Base-by-base conservation (phyloP, 2,329 filamentous ascomycete species). In the Talaromyces sp. region DNA sequence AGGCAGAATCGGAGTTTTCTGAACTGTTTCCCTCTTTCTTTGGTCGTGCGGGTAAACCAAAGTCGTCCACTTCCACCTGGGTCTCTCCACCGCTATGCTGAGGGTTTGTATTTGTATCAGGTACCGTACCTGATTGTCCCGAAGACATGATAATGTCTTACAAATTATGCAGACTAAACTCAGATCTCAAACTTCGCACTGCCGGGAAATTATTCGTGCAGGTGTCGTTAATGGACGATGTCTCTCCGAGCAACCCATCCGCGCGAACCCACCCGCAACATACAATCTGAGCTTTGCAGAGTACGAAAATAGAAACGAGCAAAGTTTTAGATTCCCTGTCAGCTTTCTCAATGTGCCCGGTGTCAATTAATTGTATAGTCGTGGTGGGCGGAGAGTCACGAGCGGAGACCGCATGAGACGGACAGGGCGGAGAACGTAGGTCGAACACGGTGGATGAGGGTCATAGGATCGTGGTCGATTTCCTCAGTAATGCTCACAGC, bases 31-130 rank as follows among this genome's bases (percentile, higher is more conserved):
- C 67, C 35, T 54, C 68, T 33, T 69, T 59, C 22, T 70, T 71
- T 50, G 66, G 45, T 68, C 73, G 76, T 67, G 79, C 75, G 7
- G 77, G 77, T 17, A 79, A 71, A 1, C 77, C 77, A 67, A 79
- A 79, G 54, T 79, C 77, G 58, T 79, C 77, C 33, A 78, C 56
- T 27, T 73, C 72, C 35, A 56, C 27, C 54, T 67, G 62, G 19
- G 22, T 31, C 35, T 19, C 50, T 27, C 41, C 57, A 58, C 41
- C 39, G 22, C 50, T 63, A 31, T 58, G 50, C 41, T 43, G 33
- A 58, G 59, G 50, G 17, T 10, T 35, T 37, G 64, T 31, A 31
- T 59, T 52, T 19, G 50, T 43, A 58, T 57, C 25, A 50, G 63
- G 63, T 37, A 9, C 15, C 7, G 50, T 31, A 4, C 15, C 59